These are phyloP conservation scores for Trichophyton schoenleinii DNA, from an alignment of 2,329 filamentous ascomycete genomes.

Conservation along the genomic window DNA sequence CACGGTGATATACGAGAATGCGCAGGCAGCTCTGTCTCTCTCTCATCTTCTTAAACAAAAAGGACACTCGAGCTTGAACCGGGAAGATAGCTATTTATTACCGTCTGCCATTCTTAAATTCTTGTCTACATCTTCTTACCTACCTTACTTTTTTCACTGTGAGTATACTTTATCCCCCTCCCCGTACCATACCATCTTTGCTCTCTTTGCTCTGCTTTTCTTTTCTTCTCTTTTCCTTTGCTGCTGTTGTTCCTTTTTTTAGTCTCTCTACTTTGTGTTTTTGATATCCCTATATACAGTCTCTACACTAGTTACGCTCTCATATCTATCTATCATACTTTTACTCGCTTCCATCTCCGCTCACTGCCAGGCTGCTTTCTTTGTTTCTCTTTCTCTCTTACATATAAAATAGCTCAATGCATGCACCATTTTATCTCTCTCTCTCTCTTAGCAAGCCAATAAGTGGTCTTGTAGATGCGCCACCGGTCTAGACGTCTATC, in stretches of 20 bases:
- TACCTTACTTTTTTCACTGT: background rate
- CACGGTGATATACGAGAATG: background rate
- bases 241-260: background rate
- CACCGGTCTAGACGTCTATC: background rate
- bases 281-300: conserved; percentile 1
- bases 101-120: background rate
- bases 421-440: background rate
- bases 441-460: background rate
- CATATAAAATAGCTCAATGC: background rate
- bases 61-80: background rate
- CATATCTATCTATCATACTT: background rate
- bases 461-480: too few species aligned
- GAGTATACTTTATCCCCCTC: conserved; percentile 1
- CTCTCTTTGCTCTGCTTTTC: background rate
- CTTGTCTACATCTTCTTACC: background rate
- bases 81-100: background rate
- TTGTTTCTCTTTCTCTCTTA: background rate
- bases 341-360: background rate
- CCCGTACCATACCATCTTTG: too few species aligned
- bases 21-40: background rate
- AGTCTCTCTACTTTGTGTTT: background rate
- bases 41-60: background rate
- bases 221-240: background rate
- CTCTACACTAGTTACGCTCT: background rate
- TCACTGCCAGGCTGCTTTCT: background rate